A percentile compares a stretch with the other conserved stretches of the same genome.
Conservation (phyloP, 495 filamentous ascomycete genomes). For the Podospora appendiculata region DNA sequence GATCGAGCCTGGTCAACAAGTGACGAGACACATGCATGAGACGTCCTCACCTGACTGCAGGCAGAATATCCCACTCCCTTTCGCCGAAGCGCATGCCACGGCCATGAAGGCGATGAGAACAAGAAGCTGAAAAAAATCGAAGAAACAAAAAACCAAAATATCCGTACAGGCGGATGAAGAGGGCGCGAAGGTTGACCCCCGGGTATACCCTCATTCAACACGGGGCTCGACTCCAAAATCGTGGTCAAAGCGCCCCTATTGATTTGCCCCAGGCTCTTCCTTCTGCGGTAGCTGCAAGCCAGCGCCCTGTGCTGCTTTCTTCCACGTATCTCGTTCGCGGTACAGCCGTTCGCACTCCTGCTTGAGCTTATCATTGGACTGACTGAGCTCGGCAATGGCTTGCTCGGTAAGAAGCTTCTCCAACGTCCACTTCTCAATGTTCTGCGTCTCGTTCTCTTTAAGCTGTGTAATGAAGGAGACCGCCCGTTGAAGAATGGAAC, state of each 20-base stretch:
- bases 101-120: too few relatives aligned
- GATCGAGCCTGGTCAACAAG: too few relatives aligned
- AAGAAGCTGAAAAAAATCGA: neutral
- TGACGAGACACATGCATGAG: too few relatives aligned
- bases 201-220: constrained; percentile 4
- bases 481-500: constrained; percentile 88
- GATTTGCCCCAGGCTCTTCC: constrained; percentile 27
- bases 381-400: constrained; percentile 83
- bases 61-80: too few relatives aligned
- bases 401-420: constrained; percentile 94
- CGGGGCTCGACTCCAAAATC: too few relatives aligned
- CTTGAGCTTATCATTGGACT: constrained; percentile 86
- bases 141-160: neutral
- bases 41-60: too few relatives aligned
- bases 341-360: constrained; percentile 63
- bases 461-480: constrained; percentile 91
- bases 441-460: constrained; percentile 86
- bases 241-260: constrained; percentile 5
- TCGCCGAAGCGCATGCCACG: too few relatives aligned
- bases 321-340: constrained; percentile 77
- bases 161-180: neutral
- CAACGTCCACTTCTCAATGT: constrained; percentile 93
- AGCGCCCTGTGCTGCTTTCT: constrained; percentile 68
- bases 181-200: constrained; percentile 5
- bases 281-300: constrained; percentile 50